Base-by-base conservation (phyloP, 768 basidiomycete genomes). In the Hemileccinum impolitum region DNA sequence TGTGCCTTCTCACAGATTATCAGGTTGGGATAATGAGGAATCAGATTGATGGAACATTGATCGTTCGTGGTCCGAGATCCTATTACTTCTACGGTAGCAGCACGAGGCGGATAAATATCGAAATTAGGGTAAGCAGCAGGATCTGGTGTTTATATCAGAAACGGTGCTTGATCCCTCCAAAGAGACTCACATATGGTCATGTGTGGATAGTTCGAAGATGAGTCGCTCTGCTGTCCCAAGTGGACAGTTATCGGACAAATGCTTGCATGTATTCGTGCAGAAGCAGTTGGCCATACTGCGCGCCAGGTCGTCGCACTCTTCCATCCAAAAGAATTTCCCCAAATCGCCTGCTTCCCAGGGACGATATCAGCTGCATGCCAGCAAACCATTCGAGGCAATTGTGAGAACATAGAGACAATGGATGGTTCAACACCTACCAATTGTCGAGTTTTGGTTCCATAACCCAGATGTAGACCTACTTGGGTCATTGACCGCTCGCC, bases 321-420 rank as follows among this genome's bases (percentile, higher is more conserved):
- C 58, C 55, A 60, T 43, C 58, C 58, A 6, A 60, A 61, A 19
- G 61, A 58, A 43, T 15, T 44, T 37, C 50, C 52, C 75, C 19
- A 52, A 10, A 79, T 77, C 4, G 72, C 69, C 78, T 80, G 34
- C 58, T 66, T 58, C 76, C 74, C 28, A 79, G 75, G 25, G 9
- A 26, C 25, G 26, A 19, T 28, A 75, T 62, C 68, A 78, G 72
- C 39, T 85, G 73, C 50, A 65, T 15, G 62, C 8, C 71, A 77
- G 26, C 79, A 60, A 59, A 85, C 77, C 17, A 79, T 82, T 11
- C 79, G 74, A 28, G 74, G 73, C 66, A 84, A 35, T 14, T 15
- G 14, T 30, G 28, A 8, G 28, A 30, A 30, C 28, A 30, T 30
- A 9, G 11, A 12, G 4, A 30, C 13, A 18, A 40, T 38, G 15